Evolutionary conservation across 805 yeast species (phyloP), one percentile per base, ranked within the genome.

Genomic region (Nakazawaea holstii): DNA sequence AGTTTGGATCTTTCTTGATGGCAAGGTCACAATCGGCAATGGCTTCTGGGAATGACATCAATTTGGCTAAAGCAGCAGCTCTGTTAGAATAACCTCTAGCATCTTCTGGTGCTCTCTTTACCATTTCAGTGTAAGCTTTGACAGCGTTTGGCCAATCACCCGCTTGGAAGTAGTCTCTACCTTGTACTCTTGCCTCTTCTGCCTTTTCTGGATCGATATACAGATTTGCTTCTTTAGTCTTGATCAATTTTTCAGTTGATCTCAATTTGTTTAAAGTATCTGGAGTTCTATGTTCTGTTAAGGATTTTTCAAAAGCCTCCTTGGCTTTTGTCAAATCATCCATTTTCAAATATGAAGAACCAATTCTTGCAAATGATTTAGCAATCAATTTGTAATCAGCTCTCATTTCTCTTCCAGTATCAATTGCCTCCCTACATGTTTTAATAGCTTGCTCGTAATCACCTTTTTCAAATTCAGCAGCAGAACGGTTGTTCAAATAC

Each of bases 61-160:
- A 79, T 69, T 94, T 94, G 41, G 96, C 84, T 63, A 86, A 78
- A 1, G 96, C 96, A 35, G 99, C 99, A 45, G 99, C 99, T 70
- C 99, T 86, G 73, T 94, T 94, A 32, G 96, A 90, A 68, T 90
- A 94, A 49, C 97, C 98, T 67, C 97, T 82, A 24, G 95, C 95
- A 67, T 94, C 98, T 48, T 81, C 81, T 49, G 99, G 99, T n/a
- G 91, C 90, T 66, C 99, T 86, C 70, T 90, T 88, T 59, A 92
- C 75, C 91, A 94, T 94, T 70, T 94, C 99, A 43, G 95, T 76
- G 69, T 94, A 94, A 4, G 96, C 86, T 65, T 87, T 86, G 39
- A 94, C 97, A 20, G 98, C 97, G 54, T 74, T 82, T 53, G 99
- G 98, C 97, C 96, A 92, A 67, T 92, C 96, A 43, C 88, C 94